phyloP scores from a whole-genome alignment of 306 rosid genomes.

The Hippophae gyantsensis region DNA sequence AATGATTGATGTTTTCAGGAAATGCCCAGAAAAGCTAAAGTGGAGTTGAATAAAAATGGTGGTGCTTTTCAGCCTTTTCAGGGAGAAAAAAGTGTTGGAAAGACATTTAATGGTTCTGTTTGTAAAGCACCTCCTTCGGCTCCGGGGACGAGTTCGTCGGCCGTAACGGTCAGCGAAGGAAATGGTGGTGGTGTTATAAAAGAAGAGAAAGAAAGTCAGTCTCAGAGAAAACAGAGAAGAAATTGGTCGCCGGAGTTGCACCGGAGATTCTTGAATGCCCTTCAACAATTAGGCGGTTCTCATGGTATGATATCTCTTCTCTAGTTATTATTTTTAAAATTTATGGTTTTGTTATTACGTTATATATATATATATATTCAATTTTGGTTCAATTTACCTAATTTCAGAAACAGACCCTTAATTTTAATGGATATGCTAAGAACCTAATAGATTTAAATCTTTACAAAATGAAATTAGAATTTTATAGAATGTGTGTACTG shows the following conservation, averaged over 20 bases:
- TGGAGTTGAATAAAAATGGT: conserved; percentile 60
- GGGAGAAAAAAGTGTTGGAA: conserved; percentile 40
- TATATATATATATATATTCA: background rate
- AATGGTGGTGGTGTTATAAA: conserved; percentile 24
- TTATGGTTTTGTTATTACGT: conserved; percentile 7
- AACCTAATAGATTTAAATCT: no score
- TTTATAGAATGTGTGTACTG: no score
- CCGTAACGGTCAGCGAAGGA: conserved; percentile 27
- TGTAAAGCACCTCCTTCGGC: conserved; percentile 24
- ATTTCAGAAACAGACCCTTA: no score
- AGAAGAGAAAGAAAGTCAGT: conserved; percentile 54
- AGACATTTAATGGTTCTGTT: conserved; percentile 21
- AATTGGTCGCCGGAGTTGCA: conserved; percentile 93
- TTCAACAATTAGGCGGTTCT: conserved; percentile 87
- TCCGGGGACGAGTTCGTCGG: conserved; percentile 50
- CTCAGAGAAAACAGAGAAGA: conserved; percentile 62
- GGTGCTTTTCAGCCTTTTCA: conserved; percentile 90
- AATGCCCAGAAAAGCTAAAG: conserved; percentile 39
- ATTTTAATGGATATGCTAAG: no score
- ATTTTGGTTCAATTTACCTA: background rate
- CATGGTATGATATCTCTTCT: conserved; percentile 27
- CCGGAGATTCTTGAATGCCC: conserved; percentile 68
- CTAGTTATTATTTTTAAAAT: no score
- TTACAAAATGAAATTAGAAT: no score
- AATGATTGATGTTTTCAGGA: conserved; percentile 32